Base-by-base conservation (phyloP, 495 filamentous ascomycete species). In the Sporormia fimetaria region DNA sequence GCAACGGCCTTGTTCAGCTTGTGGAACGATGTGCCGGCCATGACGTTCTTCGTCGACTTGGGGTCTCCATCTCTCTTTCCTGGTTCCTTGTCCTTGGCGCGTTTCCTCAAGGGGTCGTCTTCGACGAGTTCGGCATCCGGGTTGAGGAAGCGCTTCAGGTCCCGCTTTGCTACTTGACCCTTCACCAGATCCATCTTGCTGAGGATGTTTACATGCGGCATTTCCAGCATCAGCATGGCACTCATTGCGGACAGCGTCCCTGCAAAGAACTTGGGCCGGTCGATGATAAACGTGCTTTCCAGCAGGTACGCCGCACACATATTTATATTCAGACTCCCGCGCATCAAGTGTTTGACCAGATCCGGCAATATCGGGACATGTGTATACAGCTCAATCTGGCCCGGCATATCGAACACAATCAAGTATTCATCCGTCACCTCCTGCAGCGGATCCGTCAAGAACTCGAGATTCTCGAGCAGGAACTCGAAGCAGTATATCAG, bases 401-500 rank as follows among this genome's bases (percentile, higher is more conserved):
- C 90, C 0, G 90, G 90, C 81, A 95, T 94, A 62, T 98, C 90
- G 67, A 98, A 84, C 34, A 98, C 80, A 56, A 94, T 90, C 28
- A 98, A 68, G 60, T 92, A 94, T 54, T 98, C 90, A 48, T 98
- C 90, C 4, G 82, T 84, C 10, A 94, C 68, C 27, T 80, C 74
- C 44, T 94, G 87, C 12, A 98, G 76, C 0, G 77, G 70, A 34
- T 93, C 83, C 28, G 83, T 85, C 24, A 98, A 67, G 67, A 93
- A 98, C 58, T 94, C 87, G 45, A 96, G 77, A 57, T 98, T 94
- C 60, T 96, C 82, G 52, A 95, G 78, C 10, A 98, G 74, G 63
- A 81, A 85, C 61, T 98, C 90, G 66, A 98, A 95, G 65, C 90
- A 98, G 70, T 90, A 94, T 56, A 98, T 93, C 20, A 98, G 70